A percentile compares a stretch with the other conserved stretches of the same genome.
Evolutionary conservation across 495 filamentous ascomycete species (phyloP).

Genomic region (Oidiodendron maius): DNA sequence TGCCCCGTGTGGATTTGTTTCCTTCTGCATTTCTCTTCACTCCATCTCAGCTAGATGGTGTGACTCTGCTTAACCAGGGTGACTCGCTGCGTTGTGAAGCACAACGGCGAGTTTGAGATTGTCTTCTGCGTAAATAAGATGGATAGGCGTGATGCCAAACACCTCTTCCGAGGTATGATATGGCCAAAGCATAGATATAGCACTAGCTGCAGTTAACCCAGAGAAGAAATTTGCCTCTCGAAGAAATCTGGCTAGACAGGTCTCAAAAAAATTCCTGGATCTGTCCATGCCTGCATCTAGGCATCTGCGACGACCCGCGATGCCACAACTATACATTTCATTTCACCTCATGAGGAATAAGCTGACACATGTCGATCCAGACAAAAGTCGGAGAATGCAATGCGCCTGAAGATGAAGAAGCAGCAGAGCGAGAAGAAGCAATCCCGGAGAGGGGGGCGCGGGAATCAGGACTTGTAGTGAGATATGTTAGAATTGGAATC

Average conservation of each 20-base stretch:
- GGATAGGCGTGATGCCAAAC: not conserved
- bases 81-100: too few species aligned
- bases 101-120: not conserved
- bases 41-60: too few species aligned
- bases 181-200: not conserved
- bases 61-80: too few species aligned
- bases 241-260: not conserved
- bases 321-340: not conserved
- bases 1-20: not conserved
- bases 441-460: constrained; percentile 20
- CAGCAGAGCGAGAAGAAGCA: constrained; percentile 74
- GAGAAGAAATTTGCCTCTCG: not conserved
- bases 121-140: not conserved
- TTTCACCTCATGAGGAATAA: not conserved
- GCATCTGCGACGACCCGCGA: too few species aligned
- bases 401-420: constrained; percentile 71
- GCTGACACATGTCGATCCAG: constrained; percentile 34
- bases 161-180: not conserved
- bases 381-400: constrained; percentile 63
- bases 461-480: too few species aligned
- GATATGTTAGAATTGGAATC: too few species aligned
- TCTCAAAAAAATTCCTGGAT: not conserved
- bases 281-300: too few species aligned
- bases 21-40: not conserved
- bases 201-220: not conserved